Evolutionary conservation across 331 rosid species (phyloP).

Genomic region (Acacia pycnantha): DNA sequence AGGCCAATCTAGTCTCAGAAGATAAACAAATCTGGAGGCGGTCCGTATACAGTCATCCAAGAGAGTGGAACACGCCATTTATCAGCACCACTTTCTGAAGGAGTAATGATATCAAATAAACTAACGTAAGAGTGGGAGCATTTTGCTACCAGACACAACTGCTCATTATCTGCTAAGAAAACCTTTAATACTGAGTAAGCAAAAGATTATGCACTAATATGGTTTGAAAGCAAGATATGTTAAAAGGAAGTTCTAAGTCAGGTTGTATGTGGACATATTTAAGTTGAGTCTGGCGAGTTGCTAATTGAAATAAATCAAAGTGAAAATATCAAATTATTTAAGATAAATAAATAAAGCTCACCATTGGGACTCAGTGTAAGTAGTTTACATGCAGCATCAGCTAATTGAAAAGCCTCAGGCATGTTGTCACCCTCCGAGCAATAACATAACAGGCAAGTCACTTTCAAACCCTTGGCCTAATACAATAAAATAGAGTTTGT

Average conservation of each 20-base stretch:
- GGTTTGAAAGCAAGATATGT: not conserved
- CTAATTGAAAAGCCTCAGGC: constrained; percentile 72
- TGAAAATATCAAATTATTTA: not conserved
- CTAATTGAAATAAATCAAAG: constrained; percentile 12
- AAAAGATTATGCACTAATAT: not conserved
- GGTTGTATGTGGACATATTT: not conserved
- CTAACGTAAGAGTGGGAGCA: not conserved
- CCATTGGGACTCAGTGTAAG: constrained; percentile 39
- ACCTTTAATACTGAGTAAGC: not conserved
- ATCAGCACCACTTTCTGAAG: constrained; percentile 48
- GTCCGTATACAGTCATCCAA: constrained; percentile 77
- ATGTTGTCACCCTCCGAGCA: constrained; percentile 95
- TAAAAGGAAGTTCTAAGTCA: not conserved
- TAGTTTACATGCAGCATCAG: constrained; percentile 73
- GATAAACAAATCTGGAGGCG: constrained; percentile 73
- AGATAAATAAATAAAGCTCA: constrained; percentile 31
- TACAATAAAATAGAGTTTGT: not conserved
- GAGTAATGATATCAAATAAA: constrained; percentile 20
- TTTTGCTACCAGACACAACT: constrained; percentile 10
- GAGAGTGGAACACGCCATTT: constrained; percentile 74
- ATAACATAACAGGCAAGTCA: constrained; percentile 85
- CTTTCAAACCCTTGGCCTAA: constrained; percentile 90
- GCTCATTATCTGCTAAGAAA: not conserved
- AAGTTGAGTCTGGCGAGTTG: not conserved
- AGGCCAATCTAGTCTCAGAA: constrained; percentile 45